These are phyloP conservation scores for Pisolithus albus DNA, from an alignment of 768 basidiomycete species.

Conservation along the genomic window DNA sequence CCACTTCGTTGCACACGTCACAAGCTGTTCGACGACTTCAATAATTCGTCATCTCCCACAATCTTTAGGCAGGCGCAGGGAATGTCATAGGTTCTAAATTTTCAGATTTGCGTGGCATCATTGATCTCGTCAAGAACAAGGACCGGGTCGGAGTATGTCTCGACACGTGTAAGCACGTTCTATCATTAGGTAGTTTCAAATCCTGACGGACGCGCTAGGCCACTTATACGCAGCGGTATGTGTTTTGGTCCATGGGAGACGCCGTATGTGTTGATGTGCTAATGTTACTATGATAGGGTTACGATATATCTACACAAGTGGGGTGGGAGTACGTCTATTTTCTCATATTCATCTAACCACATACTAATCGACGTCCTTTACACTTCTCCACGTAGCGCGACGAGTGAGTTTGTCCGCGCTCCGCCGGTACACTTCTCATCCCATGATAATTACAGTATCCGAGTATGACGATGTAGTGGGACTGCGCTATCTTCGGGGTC, in stretches of 20 bases:
- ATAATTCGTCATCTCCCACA: neutral
- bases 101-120: constrained; percentile 60
- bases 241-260: constrained; percentile 28
- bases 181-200: neutral
- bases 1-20: neutral
- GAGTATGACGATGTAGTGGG: constrained; percentile 68
- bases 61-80: constrained; percentile 66
- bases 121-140: constrained; percentile 65
- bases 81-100: constrained; percentile 75
- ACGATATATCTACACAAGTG: constrained; percentile 68
- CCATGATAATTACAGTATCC: constrained; percentile 36
- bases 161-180: constrained; percentile 61
- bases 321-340: constrained; percentile 57
- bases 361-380: neutral
- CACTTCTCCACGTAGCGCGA: constrained; percentile 11
- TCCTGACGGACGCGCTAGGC: constrained; percentile 32
- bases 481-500: constrained; percentile 64
- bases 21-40: neutral
- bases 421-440: neutral
- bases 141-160: constrained; percentile 73
- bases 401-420: constrained; percentile 14
- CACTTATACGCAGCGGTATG: constrained; percentile 73
- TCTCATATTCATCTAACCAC: neutral
- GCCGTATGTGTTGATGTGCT: neutral
- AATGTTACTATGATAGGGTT: constrained; percentile 42